Conservation (phyloP, 1,139 yeast species). For the Protomyces pachydermus region DNA sequence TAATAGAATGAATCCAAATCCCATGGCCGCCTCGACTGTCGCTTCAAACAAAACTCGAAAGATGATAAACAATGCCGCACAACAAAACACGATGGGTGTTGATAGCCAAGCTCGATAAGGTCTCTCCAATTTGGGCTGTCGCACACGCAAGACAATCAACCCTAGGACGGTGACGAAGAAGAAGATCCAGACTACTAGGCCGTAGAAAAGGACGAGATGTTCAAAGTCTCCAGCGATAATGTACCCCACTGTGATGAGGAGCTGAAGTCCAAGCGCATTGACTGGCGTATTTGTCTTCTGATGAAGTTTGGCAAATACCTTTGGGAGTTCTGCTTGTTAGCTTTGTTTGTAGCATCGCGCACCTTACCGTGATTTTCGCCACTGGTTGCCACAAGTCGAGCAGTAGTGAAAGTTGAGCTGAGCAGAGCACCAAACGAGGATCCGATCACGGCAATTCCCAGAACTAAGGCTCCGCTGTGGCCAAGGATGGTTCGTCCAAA, state of each 20-base stretch:
- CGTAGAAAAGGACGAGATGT: slow-evolving; percentile 42
- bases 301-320: slow-evolving; percentile 36
- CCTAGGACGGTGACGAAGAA: slow-evolving; percentile 22
- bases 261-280: slow-evolving; percentile 40
- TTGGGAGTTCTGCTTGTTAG: slow-evolving; percentile 40
- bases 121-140: slow-evolving; percentile 11
- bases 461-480: slow-evolving; percentile 37
- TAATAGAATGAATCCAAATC: slow-evolving; percentile 5
- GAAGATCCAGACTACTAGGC: slow-evolving; percentile 35
- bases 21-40: slow-evolving; percentile 17
- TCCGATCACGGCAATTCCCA: slow-evolving; percentile 41
- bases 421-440: slow-evolving; percentile 45
- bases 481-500: slow-evolving; percentile 40
- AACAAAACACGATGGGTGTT: slow-evolving; percentile 22
- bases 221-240: slow-evolving; percentile 42
- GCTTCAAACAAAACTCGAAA: slow-evolving; percentile 23
- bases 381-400: slow-evolving; percentile 42
- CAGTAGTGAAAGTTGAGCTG: slow-evolving; percentile 42
- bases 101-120: slow-evolving; percentile 15
- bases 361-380: slow-evolving; percentile 35
- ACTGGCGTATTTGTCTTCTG: slow-evolving; percentile 39
- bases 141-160: slow-evolving; percentile 2
- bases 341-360: neutral
- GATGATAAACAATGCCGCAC: slow-evolving; percentile 20
- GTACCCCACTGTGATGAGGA: slow-evolving; percentile 38